Conservation (phyloP, 352 stramenopile genomes). For the Globisporangium rhizosaccharum region DNA sequence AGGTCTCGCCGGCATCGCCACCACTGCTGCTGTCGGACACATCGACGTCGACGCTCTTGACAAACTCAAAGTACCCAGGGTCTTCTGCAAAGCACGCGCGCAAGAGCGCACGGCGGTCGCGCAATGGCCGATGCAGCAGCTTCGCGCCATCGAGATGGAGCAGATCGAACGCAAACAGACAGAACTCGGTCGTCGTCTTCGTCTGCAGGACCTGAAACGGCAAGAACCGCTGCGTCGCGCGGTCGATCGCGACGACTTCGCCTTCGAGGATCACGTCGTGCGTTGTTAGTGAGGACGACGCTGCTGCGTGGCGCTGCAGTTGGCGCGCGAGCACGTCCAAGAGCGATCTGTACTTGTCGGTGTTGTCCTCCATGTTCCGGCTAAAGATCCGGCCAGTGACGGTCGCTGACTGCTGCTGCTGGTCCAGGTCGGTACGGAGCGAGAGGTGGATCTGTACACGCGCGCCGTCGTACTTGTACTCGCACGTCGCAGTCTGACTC, state of each 20-base stretch:
- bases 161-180: conserved; percentile 76
- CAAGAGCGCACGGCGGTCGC: conserved; percentile 38
- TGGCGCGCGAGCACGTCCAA: conserved; percentile 36
- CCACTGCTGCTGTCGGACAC: conserved; percentile 8
- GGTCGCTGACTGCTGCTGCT: neutral
- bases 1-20: conserved; percentile 3
- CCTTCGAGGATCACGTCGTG: conserved; percentile 61
- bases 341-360: conserved; percentile 54
- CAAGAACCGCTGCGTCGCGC: conserved; percentile 35
- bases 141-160: conserved; percentile 45
- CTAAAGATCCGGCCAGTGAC: conserved; percentile 60
- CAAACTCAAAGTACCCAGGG: conserved; percentile 53
- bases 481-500: conserved; percentile 40
- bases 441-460: conserved; percentile 69
- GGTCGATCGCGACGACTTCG: conserved; percentile 70
- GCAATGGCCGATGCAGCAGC: conserved; percentile 37
- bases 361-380: conserved; percentile 80
- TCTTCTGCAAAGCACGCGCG: conserved; percentile 26
- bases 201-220: conserved; percentile 80
- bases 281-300: neutral
- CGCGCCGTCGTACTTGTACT: conserved; percentile 84
- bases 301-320: conserved; percentile 8
- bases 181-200: conserved; percentile 66
- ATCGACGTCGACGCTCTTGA: conserved; percentile 46
- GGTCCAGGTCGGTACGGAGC: neutral